Evolutionary conservation across 2,329 filamentous ascomycete species (phyloP).

Genomic region (Scytalidium lignicola): DNA sequence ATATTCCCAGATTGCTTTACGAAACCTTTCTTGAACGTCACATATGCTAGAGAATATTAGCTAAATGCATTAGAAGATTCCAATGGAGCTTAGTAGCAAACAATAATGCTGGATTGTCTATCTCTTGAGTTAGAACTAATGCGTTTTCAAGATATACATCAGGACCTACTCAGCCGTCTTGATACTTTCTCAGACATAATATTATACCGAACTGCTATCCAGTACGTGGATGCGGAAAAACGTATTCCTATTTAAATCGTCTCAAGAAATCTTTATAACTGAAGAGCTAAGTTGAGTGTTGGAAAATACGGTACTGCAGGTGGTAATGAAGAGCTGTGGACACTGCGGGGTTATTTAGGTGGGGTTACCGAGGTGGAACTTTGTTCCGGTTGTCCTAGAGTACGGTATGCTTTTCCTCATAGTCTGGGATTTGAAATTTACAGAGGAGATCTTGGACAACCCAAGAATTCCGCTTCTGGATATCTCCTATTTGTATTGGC

Average conservation of each 20-base stretch:
- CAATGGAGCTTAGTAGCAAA: conserved; percentile 1
- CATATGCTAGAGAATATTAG: conserved; percentile 60
- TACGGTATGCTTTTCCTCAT: too few relatives aligned
- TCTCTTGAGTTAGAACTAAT: background rate
- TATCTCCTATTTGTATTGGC: too few relatives aligned
- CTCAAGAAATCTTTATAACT: too few relatives aligned
- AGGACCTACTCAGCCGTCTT: conserved; percentile 8
- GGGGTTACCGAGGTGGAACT: background rate
- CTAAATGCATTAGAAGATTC: background rate
- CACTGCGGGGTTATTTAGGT: conserved; percentile 38
- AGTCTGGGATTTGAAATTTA: too few relatives aligned
- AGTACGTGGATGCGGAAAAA: conserved; percentile 33
- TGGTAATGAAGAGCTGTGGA: conserved; percentile 67
- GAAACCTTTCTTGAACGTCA: conserved; percentile 93
- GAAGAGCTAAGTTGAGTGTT: too few relatives aligned
- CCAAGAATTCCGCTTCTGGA: too few relatives aligned
- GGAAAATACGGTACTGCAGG: conserved; percentile 33
- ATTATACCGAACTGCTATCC: background rate
- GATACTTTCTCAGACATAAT: conserved; percentile 3
- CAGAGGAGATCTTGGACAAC: too few relatives aligned
- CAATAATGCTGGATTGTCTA: conserved; percentile 18
- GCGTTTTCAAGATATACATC: background rate
- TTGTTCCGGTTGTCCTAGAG: too few relatives aligned
- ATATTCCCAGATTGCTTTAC: conserved; percentile 76
- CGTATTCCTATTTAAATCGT: too few relatives aligned